A percentile compares a stretch with the other conserved stretches of the same genome.
Conservation (phyloP, 805 yeast species). For the Candida andamanensis region DNA sequence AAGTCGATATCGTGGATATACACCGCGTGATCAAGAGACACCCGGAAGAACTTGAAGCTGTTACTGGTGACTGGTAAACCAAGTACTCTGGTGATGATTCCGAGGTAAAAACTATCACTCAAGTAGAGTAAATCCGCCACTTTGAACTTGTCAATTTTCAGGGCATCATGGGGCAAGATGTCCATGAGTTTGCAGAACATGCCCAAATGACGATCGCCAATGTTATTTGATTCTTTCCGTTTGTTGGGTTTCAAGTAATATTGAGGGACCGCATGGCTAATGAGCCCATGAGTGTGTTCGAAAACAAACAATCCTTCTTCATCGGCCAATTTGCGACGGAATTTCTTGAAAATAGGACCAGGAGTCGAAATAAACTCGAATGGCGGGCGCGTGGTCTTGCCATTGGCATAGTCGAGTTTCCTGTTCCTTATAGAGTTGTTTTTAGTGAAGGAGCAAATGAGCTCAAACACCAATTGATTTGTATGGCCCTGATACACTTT, state of each 20-base stretch:
- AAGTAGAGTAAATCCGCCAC: slow-evolving; percentile 8
- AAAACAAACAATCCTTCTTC: slow-evolving; percentile 8
- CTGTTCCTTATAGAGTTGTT: slow-evolving; percentile 20
- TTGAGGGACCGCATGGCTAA: slow-evolving; percentile 23
- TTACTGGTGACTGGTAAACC: slow-evolving; percentile 16
- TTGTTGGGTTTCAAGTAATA: slow-evolving; percentile 12
- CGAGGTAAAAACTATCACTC: slow-evolving; percentile 30
- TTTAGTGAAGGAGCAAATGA: slow-evolving; percentile 29
- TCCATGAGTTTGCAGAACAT: slow-evolving; percentile 28
- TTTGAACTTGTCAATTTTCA: slow-evolving; percentile 4
- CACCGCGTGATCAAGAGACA: slow-evolving; percentile 33
- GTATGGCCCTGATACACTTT: slow-evolving; percentile 22
- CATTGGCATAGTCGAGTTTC: slow-evolving; percentile 10
- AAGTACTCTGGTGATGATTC: slow-evolving; percentile 21
- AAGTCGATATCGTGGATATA: slow-evolving; percentile 32
- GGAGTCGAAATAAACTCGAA: slow-evolving; percentile 26
- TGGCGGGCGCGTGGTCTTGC: slow-evolving; percentile 21
- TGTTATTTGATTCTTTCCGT: slow-evolving; percentile 3
- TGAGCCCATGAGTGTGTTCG: slow-evolving; percentile 20
- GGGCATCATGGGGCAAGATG: slow-evolving; percentile 17
- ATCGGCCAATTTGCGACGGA: slow-evolving; percentile 14
- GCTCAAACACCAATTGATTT: slow-evolving; percentile 22
- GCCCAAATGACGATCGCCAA: slow-evolving; percentile 22
- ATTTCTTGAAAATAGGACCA: slow-evolving; percentile 17
- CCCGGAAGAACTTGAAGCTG: slow-evolving; percentile 25